A percentile compares a stretch with the other conserved stretches of the same genome.
phyloP scores from a whole-genome alignment of 768 basidiomycete species.

The Lactifluus echinatus region DNA sequence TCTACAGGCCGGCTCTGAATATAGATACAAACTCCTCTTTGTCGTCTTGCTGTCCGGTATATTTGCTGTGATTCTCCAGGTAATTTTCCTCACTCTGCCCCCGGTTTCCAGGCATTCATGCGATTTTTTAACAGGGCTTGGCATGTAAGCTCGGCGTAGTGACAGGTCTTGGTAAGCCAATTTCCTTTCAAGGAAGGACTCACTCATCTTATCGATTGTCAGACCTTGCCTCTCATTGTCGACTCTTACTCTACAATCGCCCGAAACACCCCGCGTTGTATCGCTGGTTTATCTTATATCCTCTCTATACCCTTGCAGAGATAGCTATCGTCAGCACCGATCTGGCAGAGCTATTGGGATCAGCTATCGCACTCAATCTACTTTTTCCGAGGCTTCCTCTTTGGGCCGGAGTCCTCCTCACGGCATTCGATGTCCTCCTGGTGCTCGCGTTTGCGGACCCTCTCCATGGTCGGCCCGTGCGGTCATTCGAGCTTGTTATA shows the following conservation, averaged over 20 bases:
- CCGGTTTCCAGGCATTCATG: neutral
- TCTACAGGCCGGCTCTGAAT: conserved; percentile 76
- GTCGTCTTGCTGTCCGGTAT: conserved; percentile 76
- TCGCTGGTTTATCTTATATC: conserved; percentile 37
- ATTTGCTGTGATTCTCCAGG: conserved; percentile 80
- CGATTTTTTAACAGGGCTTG: conserved; percentile 41
- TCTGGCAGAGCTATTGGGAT: conserved; percentile 52
- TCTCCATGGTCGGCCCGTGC: conserved; percentile 45
- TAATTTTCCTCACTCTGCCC: conserved; percentile 18
- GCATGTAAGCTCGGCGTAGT: conserved; percentile 60
- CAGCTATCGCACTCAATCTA: conserved; percentile 49
- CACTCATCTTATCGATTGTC: too few relatives aligned
- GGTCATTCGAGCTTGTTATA: conserved; percentile 60
- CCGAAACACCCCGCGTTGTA: conserved; percentile 31
- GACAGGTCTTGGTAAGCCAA: neutral
- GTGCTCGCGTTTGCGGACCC: conserved; percentile 68
- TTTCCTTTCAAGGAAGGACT: neutral
- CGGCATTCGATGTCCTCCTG: conserved; percentile 40
- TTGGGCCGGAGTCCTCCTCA: conserved; percentile 38
- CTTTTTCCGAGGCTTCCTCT: conserved; percentile 39
- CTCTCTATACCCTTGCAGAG: conserved; percentile 38
- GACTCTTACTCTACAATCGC: conserved; percentile 38
- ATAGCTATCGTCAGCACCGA: conserved; percentile 50
- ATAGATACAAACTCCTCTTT: conserved; percentile 74
- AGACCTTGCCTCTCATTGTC: conserved; percentile 39